A percentile compares a stretch with the other conserved stretches of the same genome.
Evolutionary conservation across 1,284 basidiomycete genomes (phyloP).

Genomic region (Anthracocystis panici-leucophaei): DNA sequence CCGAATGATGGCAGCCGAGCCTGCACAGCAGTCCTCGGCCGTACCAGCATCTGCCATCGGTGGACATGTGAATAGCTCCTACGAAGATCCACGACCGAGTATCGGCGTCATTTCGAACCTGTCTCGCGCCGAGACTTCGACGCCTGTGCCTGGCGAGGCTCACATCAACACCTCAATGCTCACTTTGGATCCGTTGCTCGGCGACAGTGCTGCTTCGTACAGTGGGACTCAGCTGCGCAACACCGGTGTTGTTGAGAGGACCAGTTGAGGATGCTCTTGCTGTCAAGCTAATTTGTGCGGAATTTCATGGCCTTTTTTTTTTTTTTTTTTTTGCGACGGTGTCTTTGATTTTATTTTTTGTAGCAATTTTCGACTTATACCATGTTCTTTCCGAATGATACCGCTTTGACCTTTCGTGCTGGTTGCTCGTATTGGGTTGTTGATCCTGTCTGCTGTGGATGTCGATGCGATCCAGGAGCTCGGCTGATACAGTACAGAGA

Average conservation of each 20-base stretch:
- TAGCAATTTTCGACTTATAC: neutral
- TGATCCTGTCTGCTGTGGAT: neutral
- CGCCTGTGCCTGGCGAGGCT: constrained; percentile 8
- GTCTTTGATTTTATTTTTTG: neutral
- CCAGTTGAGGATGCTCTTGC: neutral
- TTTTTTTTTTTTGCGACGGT: neutral
- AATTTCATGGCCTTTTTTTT: neutral
- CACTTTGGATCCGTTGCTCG: constrained; percentile 43
- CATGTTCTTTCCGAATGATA: neutral
- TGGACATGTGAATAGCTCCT: neutral
- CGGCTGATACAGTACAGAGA: no score
- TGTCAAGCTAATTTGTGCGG: no score
- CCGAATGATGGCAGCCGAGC: constrained; percentile 42
- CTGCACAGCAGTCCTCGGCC: constrained; percentile 9
- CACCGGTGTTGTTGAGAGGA: constrained; percentile 3
- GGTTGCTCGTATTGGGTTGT: neutral
- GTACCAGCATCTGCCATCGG: constrained; percentile 21
- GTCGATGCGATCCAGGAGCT: no score
- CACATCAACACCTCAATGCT: constrained; percentile 22
- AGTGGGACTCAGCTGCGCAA: neutral
- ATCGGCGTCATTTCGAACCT: constrained; percentile 29
- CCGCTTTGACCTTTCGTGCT: neutral
- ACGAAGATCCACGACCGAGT: constrained; percentile 32
- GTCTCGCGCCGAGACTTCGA: constrained; percentile 21
- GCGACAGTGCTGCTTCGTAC: constrained; percentile 26